A percentile compares a stretch with the other conserved stretches of the same genome.
These are phyloP conservation scores for Suillus paluster DNA, from an alignment of 768 basidiomycete species.

Conservation along the genomic window DNA sequence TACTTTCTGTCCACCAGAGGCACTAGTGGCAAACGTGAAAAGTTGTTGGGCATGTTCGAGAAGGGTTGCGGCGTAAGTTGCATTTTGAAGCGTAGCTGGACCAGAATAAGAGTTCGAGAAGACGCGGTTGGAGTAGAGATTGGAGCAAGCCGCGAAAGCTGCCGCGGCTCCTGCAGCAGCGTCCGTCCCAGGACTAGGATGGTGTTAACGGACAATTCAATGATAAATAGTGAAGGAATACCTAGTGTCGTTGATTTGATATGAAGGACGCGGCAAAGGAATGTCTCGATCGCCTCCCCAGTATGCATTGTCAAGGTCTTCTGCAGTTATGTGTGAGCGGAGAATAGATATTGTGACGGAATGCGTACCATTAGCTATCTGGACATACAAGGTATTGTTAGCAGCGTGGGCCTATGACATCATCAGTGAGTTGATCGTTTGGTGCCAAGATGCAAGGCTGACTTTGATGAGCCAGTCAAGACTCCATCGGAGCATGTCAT, in stretches of 20 bases:
- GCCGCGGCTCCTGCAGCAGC: conserved; percentile 83
- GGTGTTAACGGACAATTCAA: conserved; percentile 3
- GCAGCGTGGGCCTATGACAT: conserved; percentile 74
- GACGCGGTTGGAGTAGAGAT: conserved; percentile 68
- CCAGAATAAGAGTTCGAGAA: conserved; percentile 59
- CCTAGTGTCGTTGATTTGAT: conserved; percentile 74
- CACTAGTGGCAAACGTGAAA: conserved; percentile 76
- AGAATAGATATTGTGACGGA: conserved; percentile 8
- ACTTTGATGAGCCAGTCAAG: conserved; percentile 93
- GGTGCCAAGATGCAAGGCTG: conserved; percentile 15
- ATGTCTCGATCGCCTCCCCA: conserved; percentile 89
- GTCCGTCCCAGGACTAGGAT: conserved; percentile 79
- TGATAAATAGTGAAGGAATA: conserved; percentile 19
- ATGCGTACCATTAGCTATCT: conserved; percentile 66
- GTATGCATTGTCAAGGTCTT: conserved; percentile 71
- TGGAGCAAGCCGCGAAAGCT: conserved; percentile 87
- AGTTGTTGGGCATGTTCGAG: conserved; percentile 75
- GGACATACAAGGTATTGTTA: conserved; percentile 73
- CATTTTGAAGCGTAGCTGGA: conserved; percentile 71
- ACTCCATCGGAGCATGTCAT: conserved; percentile 89
- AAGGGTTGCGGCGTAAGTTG: conserved; percentile 71
- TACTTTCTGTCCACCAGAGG: conserved; percentile 48
- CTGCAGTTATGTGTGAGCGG: conserved; percentile 36
- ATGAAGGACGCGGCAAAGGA: conserved; percentile 74
- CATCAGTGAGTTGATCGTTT: background rate